Base-by-base conservation (phyloP, 148 eudicot species). In the Vaccinium vitisidaea region DNA sequence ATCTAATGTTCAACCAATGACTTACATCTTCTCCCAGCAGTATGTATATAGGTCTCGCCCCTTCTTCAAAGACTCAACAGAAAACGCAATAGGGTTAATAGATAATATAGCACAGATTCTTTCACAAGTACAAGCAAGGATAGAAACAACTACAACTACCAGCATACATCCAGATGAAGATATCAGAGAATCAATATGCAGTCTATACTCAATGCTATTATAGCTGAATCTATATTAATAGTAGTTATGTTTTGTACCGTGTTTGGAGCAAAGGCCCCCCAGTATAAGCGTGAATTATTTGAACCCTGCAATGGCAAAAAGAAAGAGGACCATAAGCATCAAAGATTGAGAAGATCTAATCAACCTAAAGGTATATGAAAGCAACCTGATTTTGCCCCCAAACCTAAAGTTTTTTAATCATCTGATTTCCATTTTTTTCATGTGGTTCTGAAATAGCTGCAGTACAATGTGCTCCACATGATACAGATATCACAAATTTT, bases 381-480 rank as follows among this genome's bases (percentile, higher is more conserved):
- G 36, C 50, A 55, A 97, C 99, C 96, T 97, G 99, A 89, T 97
- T 97, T 86, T 97, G 98, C 83, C 99, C 99, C 99, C 99, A 97
- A 84, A 97, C 95, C 99, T 98, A 97, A 78, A 97, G 95, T 86
- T 98, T 91, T 82, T 98, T 88, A 52, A 88, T 82, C 69, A 95
- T 86, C 43, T 87, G 53, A 80, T 92, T 90, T 84, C 97, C 98
- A 92, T 95, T 96, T 84, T 91, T 93, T 84, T 91, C 94, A 77
- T 97, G 98, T 82, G 99, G 97, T 83, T 92, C 94, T 83, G 98
- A 94, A 88, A 97, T 94, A 87, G 99, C 98, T 81, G 97, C 99
- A 83, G 99, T 97, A 86, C 99, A 97, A 90, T 93, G 95, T 69
- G 98, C 98, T 79, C 99, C 99, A 89, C 99, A 97, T 3, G 99